Conservation (phyloP, 192 early-diverging fungal species). For the Tieghemiomyces parasiticus region DNA sequence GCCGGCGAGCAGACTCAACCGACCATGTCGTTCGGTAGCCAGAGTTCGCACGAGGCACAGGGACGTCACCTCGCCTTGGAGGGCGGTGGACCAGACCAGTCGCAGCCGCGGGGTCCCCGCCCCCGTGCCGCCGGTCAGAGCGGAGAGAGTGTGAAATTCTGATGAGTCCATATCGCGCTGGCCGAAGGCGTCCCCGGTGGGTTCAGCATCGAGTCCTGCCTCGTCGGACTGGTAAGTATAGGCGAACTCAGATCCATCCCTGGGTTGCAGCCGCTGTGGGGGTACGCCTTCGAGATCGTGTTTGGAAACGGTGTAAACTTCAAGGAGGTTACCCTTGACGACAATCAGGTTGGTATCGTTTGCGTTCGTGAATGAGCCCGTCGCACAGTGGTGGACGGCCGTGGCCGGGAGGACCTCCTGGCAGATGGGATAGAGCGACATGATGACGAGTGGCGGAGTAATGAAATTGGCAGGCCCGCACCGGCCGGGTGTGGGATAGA, state of each 20-base stretch:
- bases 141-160: constrained; percentile 3
- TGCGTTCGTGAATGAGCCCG: neutral
- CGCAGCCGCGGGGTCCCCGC: constrained; percentile 1
- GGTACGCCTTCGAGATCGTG: neutral
- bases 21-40: constrained; percentile 2
- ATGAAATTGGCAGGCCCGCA: too few species aligned
- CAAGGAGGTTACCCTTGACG: neutral
- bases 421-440: constrained; percentile 10
- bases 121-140: neutral
- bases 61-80: constrained; percentile 2
- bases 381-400: constrained; percentile 5
- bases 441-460: too few species aligned
- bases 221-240: neutral
- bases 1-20: constrained; percentile 18
- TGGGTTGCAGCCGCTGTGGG: neutral
- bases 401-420: constrained; percentile 9
- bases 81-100: neutral
- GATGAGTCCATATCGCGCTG: constrained; percentile 4
- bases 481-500: too few species aligned
- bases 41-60: neutral
- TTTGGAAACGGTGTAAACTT: neutral
- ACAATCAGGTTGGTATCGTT: constrained; percentile 7
- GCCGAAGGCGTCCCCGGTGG: neutral
- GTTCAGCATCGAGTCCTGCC: neutral
- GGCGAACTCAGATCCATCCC: neutral